Base-by-base conservation (phyloP, 805 yeast genomes). In the Yarrowia deformans region DNA sequence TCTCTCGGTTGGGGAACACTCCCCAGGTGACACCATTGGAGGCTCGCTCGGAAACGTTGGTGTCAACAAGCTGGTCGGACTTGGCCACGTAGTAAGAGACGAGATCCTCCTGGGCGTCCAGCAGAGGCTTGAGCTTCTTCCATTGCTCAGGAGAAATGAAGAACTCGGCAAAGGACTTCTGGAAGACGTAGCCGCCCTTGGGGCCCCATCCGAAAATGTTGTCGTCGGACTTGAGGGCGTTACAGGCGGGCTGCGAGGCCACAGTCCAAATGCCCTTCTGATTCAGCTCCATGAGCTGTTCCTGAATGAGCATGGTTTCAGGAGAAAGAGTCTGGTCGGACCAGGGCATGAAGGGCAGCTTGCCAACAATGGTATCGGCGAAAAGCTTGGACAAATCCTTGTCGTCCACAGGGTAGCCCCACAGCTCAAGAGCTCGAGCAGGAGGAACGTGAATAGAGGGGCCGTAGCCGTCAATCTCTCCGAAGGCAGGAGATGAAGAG, bases 171-270 rank as follows among this genome's bases (percentile, higher is more conserved):
- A 93, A 93, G 7, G 97, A 88, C 79, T 95, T 93, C 77, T 95
- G 99, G 78, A 90, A 95, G 35, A 95, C 90, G 60, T 85, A 81
- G 2, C 99, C 99, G 75, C 89, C 86, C 29, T 84, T 81, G 8
- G 99, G 98, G 60, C 99, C 99, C 99, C 99, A 95, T 2, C 99
- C 99, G 76, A 93, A 89, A 39, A 94, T 88, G 70, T 87, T 87
- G 79, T 95, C 98, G n/a, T 86, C 82, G 8, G 97, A 90, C 48
- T 83, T 83, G 46, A 89, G 83, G 10, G 91, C 91, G 77, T 92
- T 90, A 1, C 93, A 89, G 0, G 97, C 95, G 2, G 99, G 99
- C 79, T 95, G 99, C 0, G 98, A 94, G 0, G 98, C 93, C 69
- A 95, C 84, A 0, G 99, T 91, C 80, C 94, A 90, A 81, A 85